Conservation (phyloP, 345 rosid genomes). For the Chamaenerion angustifolium region DNA sequence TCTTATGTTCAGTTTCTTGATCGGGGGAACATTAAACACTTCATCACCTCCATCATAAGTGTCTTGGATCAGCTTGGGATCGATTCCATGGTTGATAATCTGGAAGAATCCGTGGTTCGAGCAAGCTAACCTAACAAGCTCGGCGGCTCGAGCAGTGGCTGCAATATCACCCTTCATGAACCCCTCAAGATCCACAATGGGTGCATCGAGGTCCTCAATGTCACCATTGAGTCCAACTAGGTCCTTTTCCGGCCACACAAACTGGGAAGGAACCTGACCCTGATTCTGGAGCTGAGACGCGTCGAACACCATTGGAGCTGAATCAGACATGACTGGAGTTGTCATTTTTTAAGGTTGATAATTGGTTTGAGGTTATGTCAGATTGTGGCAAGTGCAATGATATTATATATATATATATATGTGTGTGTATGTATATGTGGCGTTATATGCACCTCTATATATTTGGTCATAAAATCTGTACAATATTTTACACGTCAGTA, state of each 20-base stretch:
- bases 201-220: conserved; percentile 28
- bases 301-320: conserved; percentile 13
- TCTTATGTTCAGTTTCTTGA: conserved; percentile 21
- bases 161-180: conserved; percentile 24
- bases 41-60: conserved; percentile 22
- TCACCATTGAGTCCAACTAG: conserved; percentile 3
- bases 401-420: too few species aligned
- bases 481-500: too few species aligned
- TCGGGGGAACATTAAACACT: conserved; percentile 27
- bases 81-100: conserved; percentile 42
- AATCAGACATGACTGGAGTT: too few species aligned
- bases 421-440: too few species aligned
- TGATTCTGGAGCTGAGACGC: conserved; percentile 17
- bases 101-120: conserved; percentile 47
- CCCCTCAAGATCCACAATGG: conserved; percentile 33
- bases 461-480: too few species aligned
- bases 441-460: too few species aligned
- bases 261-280: conserved; percentile 22
- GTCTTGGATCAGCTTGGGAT: conserved; percentile 17
- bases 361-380: too few species aligned
- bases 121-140: conserved; percentile 33
- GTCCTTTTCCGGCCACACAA: conserved; percentile 37
- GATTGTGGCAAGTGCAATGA: too few species aligned
- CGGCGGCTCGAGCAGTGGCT: conserved; percentile 19
- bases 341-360: too few species aligned